phyloP scores from a whole-genome alignment of 768 basidiomycete species.

The Fistulinella prunicolor region DNA sequence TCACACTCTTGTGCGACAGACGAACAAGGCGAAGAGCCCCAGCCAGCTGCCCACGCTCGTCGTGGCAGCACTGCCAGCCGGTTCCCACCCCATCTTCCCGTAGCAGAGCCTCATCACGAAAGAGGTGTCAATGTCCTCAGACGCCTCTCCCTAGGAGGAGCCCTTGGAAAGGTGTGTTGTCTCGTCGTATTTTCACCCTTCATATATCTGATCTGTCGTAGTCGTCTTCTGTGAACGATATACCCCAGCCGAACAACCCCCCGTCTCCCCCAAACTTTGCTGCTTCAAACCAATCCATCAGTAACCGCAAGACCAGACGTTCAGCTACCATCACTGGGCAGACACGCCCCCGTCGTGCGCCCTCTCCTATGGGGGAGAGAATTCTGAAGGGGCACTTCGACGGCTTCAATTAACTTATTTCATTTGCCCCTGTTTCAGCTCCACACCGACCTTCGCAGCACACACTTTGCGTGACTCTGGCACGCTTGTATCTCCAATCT shows the following conservation, averaged over 20 bases:
- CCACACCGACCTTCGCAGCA: slow-evolving; percentile 1
- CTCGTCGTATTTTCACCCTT: neutral
- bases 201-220: neutral
- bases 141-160: slow-evolving; percentile 67
- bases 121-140: slow-evolving; percentile 71
- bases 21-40: slow-evolving; percentile 41
- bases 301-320: slow-evolving; percentile 42
- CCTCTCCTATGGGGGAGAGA: slow-evolving; percentile 88
- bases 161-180: slow-evolving; percentile 54
- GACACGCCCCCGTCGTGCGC: slow-evolving; percentile 58
- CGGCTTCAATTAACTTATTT: slow-evolving; percentile 65
- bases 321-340: slow-evolving; percentile 55
- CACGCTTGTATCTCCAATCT: neutral
- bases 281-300: slow-evolving; percentile 28
- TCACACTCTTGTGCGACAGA: slow-evolving; percentile 23
- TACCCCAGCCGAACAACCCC: slow-evolving; percentile 32
- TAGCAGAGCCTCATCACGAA: slow-evolving; percentile 51
- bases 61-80: slow-evolving; percentile 59
- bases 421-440: slow-evolving; percentile 1
- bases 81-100: slow-evolving; percentile 45
- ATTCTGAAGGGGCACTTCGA: slow-evolving; percentile 91
- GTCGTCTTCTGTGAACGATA: slow-evolving; percentile 13
- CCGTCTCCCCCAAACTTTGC: slow-evolving; percentile 53
- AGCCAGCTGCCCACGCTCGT: slow-evolving; percentile 49
- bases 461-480: slow-evolving; percentile 7